These are phyloP conservation scores for Straminergon stramineum DNA, from an alignment of 225 moss, liverwort and hornwort species.

Conservation along the genomic window DNA sequence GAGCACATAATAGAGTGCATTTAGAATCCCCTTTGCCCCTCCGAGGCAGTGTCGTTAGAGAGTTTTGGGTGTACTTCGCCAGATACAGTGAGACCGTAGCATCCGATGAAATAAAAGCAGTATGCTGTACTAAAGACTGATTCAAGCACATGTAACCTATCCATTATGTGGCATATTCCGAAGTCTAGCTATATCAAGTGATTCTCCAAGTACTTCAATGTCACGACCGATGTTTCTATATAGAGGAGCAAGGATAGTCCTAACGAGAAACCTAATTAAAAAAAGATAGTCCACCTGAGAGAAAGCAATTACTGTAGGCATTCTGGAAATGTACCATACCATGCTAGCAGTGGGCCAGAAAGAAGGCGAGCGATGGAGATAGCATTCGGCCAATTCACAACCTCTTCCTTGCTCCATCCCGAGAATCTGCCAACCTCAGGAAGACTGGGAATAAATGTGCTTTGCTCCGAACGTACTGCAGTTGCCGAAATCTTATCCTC, in stretches of 20 bases:
- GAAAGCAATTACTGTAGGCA: not conserved
- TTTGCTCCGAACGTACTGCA: not conserved
- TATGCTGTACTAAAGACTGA: not conserved
- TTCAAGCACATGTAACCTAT: not conserved
- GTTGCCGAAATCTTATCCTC: constrained; percentile 2
- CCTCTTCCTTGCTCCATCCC: constrained; percentile 84
- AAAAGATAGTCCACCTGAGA: not conserved
- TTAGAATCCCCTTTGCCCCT: not conserved
- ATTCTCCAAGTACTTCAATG: not conserved
- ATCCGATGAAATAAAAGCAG: not conserved
- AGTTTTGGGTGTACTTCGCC: not conserved
- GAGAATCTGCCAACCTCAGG: constrained; percentile 14
- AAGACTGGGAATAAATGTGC: not conserved
- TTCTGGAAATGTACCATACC: constrained; percentile 49
- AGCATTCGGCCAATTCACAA: constrained; percentile 87
- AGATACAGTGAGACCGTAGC: not conserved
- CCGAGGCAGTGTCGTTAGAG: not conserved
- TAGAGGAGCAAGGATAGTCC: not conserved
- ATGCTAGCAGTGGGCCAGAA: constrained; percentile 80
- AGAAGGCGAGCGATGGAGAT: constrained; percentile 81
- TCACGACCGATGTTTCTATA: not conserved
- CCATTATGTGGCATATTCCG: not conserved
- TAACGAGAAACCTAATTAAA: not conserved
- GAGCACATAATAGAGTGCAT: not conserved
- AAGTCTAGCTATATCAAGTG: not conserved